Base-by-base conservation (phyloP, 371 early-diverging fungal species). In the Gilbertella persicaria region DNA sequence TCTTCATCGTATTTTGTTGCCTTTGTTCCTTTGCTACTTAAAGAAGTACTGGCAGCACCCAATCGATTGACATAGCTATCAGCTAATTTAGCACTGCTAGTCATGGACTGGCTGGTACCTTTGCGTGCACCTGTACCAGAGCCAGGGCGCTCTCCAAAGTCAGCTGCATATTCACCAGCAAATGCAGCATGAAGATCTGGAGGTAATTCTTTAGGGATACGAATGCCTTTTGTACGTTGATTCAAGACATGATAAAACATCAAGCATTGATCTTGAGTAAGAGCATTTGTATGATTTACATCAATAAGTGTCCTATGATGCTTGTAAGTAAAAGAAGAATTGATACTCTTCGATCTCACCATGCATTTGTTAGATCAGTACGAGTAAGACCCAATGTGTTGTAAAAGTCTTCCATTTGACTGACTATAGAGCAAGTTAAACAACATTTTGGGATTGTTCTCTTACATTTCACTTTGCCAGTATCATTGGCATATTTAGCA, bases 401-500 rank as follows among this genome's bases (percentile, higher is more conserved):
- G 53, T 84, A 86, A 51, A 86, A 73, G 28, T 83, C 84, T 20
- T 84, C 82, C 68, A 86, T 82, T 54, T 76, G 71, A 20, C 65
- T 69, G 60, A 86, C 86, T 85, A 68, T 3, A 38, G 5, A 8
- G 30, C 3, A 53, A 3, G 24, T 42, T 28, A 24, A 26, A 12
- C 17, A 45, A 23, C n/a, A 24, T 3, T 14, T 50, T 9, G 35
- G 10, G 24, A 26, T n/a, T 29, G 5, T 38, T 2, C 10, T 5
- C 50, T 39, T 80, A 84, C 86, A 84, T 76, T 79, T 71, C 3
- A 84, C 83, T 72, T 83, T 83, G 50, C 86, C 86, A 45, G 75
- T 45, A 25, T 80, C 81, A 57, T 78, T 78, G 14, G 78, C 80
- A 55, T 84, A 79, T 50, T 80, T 84, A 23, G 67, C 53, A 60